A percentile compares a stretch with the other conserved stretches of the same genome.
These are phyloP conservation scores for Piloderma croceum DNA, from an alignment of 768 basidiomycete species.

Conservation along the genomic window DNA sequence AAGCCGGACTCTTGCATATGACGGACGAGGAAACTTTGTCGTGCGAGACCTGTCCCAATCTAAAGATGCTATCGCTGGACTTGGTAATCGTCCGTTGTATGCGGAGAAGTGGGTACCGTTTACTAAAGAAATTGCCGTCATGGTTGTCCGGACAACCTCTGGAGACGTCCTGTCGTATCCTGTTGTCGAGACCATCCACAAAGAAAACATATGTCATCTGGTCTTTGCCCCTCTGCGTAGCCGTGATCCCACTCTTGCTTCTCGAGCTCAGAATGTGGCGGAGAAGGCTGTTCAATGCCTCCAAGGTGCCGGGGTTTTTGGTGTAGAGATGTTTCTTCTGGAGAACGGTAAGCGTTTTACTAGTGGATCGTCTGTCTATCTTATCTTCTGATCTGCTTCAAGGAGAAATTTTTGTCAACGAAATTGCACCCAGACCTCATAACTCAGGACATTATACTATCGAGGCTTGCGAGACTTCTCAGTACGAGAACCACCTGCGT, in stretches of 20 bases:
- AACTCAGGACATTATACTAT: slow-evolving; percentile 99
- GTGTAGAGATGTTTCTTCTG: slow-evolving; percentile 97
- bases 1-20: slow-evolving; percentile 91
- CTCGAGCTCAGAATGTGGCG: slow-evolving; percentile 64
- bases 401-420: slow-evolving; percentile 85
- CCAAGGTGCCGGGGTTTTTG: slow-evolving; percentile 89
- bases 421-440: slow-evolving; percentile 96
- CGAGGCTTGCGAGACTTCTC: slow-evolving; percentile 93
- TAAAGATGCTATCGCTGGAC: slow-evolving; percentile 44
- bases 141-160: slow-evolving; percentile 79
- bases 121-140: slow-evolving; percentile 86
- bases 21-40: slow-evolving; percentile 90
- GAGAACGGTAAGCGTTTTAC: slow-evolving; percentile 55
- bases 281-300: slow-evolving; percentile 76
- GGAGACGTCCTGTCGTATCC: slow-evolving; percentile 84
- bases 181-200: slow-evolving; percentile 91
- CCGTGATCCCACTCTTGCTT: slow-evolving; percentile 46
- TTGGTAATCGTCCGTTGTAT: slow-evolving; percentile 72
- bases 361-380: background rate
- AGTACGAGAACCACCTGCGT: slow-evolving; percentile 96
- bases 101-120: slow-evolving; percentile 95
- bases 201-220: slow-evolving; percentile 88
- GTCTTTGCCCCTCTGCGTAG: slow-evolving; percentile 84
- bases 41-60: slow-evolving; percentile 52
- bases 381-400: slow-evolving; percentile 1